Evolutionary conservation across 2,329 filamentous ascomycete species (phyloP).

Genomic region (Fusarium pilosicola): DNA sequence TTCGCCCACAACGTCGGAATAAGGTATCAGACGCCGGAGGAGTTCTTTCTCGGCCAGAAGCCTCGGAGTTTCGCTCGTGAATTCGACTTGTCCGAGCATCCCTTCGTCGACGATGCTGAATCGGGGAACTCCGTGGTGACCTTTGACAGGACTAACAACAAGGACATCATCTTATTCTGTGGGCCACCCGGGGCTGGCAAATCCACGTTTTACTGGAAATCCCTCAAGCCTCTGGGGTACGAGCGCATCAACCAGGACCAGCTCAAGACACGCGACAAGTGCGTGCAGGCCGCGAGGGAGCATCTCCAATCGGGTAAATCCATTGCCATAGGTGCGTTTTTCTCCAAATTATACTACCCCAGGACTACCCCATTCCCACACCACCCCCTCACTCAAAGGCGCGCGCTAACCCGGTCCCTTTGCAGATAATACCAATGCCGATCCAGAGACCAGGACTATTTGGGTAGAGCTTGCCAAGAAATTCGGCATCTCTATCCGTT

Average conservation of each 20-base stretch:
- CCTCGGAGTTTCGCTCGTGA: constrained; percentile 72
- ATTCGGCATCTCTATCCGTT: constrained; percentile 79
- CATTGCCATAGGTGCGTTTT: constrained; percentile 79
- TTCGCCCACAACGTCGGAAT: constrained; percentile 88
- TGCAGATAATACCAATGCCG: constrained; percentile 94
- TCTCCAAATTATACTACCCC: constrained; percentile 9
- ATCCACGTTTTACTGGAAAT: constrained; percentile 86
- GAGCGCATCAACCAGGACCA: constrained; percentile 90
- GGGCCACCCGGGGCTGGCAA: constrained; percentile 92
- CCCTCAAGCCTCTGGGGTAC: constrained; percentile 82
- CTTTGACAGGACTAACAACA: constrained; percentile 68
- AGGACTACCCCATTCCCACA: constrained; percentile 23
- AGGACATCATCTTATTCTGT: constrained; percentile 86
- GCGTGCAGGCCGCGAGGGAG: constrained; percentile 76
- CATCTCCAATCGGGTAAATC: constrained; percentile 72
- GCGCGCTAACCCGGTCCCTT: constrained; percentile 24
- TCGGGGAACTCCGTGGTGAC: constrained; percentile 49
- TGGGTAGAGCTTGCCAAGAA: constrained; percentile 82
- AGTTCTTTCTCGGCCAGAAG: constrained; percentile 81
- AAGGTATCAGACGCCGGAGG: constrained; percentile 85
- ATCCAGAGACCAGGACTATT: constrained; percentile 77
- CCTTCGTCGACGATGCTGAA: constrained; percentile 41
- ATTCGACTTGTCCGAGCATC: constrained; percentile 75
- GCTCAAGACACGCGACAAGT: constrained; percentile 77
- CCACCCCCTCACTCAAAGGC: constrained; percentile 15